Base-by-base conservation (phyloP, 2,329 filamentous ascomycete genomes). In the Colletotrichum sp. region DNA sequence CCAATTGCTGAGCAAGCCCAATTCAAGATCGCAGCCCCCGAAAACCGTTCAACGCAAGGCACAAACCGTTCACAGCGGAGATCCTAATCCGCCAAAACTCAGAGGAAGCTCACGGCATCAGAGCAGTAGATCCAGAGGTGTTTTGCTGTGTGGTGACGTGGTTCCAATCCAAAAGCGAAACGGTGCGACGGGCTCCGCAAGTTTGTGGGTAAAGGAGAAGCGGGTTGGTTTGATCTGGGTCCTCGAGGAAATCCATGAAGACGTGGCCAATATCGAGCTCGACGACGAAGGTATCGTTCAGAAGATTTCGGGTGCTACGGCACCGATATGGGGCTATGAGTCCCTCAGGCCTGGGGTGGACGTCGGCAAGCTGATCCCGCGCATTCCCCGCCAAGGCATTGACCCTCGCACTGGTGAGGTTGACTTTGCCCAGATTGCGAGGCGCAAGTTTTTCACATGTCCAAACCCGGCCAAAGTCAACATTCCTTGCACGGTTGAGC, bases 151-250 rank as follows among this genome's bases (percentile, higher is more conserved):
- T 80, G 97, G 97, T 59, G 97, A 99, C 83, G 96, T 99, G n/a
- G 95, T 99, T 21, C 97, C 97, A 0, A 99, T 99, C 76, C 95
- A 96, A 83, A 99, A 99, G 85, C 92, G 97, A 76, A 98, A 99
- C 81, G 97, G 97, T 6, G 92, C 94, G 13, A 96, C 94, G 6
- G 97, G 97, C 3, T 96, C 97, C 74, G 97, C 97, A 49, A 99
- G 96, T 85, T 87, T 99, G 52, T 99, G 97, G 97, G 97, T 99
- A 5, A 99, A 99, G 87, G 97, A 99, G 85, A 99, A 99, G 85
- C 92, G 94, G 65, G 93, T 95, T 68, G 96, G 96, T 12, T 86
- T 99, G 76, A 99, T 99, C 76, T 99, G 97, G 97, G 97, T 99
- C 10, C 87, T 99, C 3, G 97, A 99, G 84, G 97, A 99, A 85